phyloP scores from a whole-genome alignment of 2,329 filamentous ascomycete species.

The Venturia nashicola region DNA sequence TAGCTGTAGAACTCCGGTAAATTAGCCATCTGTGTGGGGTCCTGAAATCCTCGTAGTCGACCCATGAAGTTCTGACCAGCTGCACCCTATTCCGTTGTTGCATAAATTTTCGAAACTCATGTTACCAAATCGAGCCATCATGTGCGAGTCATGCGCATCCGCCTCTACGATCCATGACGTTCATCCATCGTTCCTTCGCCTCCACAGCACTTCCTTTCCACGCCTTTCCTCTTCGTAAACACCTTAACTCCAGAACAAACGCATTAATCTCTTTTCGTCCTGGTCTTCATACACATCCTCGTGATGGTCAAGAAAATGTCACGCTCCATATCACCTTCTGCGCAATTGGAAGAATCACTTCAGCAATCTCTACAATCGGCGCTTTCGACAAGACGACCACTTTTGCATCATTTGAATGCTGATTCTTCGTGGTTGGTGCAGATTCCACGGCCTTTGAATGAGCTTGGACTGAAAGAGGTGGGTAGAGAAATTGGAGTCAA shows the following conservation, averaged over 20 bases:
- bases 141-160: not conserved
- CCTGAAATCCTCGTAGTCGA: no score
- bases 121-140: not conserved
- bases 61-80: not conserved
- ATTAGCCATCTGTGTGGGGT: not conserved
- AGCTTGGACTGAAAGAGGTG: constrained; percentile 14
- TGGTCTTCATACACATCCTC: no score
- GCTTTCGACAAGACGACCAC: constrained; percentile 19
- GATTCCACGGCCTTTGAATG: constrained; percentile 40
- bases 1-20: not conserved
- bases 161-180: not conserved
- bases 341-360: not conserved
- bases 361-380: not conserved
- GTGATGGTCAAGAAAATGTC: not conserved
- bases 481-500: not conserved
- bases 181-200: not conserved
- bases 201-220: not conserved
- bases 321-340: not conserved
- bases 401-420: constrained; percentile 54
- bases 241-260: not conserved
- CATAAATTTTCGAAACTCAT: not conserved
- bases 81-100: not conserved
- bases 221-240: not conserved
- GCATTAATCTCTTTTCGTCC: no score
- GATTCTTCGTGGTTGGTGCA: constrained; percentile 58